A percentile compares a stretch with the other conserved stretches of the same genome.
These are phyloP conservation scores for Akanthomyces lecanii DNA, from an alignment of 2,329 filamentous ascomycete genomes.

Conservation along the genomic window DNA sequence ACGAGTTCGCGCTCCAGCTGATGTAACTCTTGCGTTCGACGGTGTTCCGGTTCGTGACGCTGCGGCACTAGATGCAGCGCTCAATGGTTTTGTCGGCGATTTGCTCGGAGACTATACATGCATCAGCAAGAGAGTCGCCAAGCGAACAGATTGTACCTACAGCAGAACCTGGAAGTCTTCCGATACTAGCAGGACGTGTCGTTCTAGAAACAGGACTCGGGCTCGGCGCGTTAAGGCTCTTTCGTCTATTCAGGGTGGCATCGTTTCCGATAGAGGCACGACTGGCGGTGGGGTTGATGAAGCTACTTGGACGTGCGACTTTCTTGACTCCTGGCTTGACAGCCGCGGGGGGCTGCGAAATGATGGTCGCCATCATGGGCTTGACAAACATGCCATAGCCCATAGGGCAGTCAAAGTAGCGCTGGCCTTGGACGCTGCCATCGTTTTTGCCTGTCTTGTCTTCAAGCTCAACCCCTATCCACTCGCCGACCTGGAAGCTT, in stretches of 20 bases:
- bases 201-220: slow-evolving; percentile 63
- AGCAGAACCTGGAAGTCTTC: slow-evolving; percentile 38
- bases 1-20: slow-evolving; percentile 48
- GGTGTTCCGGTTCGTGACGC: slow-evolving; percentile 64
- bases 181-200: slow-evolving; percentile 52
- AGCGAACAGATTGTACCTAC: neutral
- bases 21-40: slow-evolving; percentile 47
- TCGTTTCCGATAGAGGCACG: slow-evolving; percentile 45
- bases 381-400: slow-evolving; percentile 81
- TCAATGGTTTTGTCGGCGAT: slow-evolving; percentile 72
- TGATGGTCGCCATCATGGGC: slow-evolving; percentile 60
- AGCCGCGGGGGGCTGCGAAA: slow-evolving; percentile 44
- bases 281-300: slow-evolving; percentile 39
- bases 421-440: slow-evolving; percentile 79
- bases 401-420: slow-evolving; percentile 83
- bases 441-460: slow-evolving; percentile 87
- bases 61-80: slow-evolving; percentile 51
- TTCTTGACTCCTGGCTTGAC: slow-evolving; percentile 38
- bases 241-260: slow-evolving; percentile 54
- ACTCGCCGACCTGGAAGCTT: slow-evolving; percentile 74
- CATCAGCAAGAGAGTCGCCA: neutral
- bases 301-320: slow-evolving; percentile 49
- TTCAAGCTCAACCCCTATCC: slow-evolving; percentile 86
- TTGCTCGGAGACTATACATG: slow-evolving; percentile 64
- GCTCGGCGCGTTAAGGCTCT: slow-evolving; percentile 67